Evolutionary conservation across 148 eudicot species (phyloP).

Genomic region (Persicaria maculosa): DNA sequence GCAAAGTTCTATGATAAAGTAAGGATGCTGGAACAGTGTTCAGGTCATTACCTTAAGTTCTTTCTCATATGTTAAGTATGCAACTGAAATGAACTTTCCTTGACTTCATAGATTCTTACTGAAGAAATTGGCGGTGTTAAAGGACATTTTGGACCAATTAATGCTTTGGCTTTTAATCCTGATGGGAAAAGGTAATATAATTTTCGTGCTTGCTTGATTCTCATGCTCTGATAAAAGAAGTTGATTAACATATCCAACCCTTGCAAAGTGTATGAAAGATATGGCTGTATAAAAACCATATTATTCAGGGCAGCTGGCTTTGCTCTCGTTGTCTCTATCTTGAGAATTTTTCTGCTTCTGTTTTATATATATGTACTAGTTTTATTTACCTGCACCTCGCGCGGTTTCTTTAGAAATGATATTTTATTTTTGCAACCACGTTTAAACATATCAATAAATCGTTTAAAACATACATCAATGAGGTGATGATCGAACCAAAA

Average conservation of each 20-base stretch:
- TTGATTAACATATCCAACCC: background rate
- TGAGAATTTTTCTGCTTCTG: too few species aligned
- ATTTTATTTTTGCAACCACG: too few species aligned
- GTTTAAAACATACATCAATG: too few species aligned
- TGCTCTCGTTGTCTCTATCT: too few species aligned
- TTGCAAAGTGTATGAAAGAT: background rate
- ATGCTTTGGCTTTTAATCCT: slow-evolving; percentile 92
- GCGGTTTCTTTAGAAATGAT: too few species aligned
- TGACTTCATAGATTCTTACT: slow-evolving; percentile 46
- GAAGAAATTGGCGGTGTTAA: slow-evolving; percentile 92
- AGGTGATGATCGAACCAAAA: too few species aligned
- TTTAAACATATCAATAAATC: too few species aligned
- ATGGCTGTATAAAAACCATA: background rate
- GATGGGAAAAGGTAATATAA: slow-evolving; percentile 76
- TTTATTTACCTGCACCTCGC: too few species aligned
- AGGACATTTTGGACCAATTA: slow-evolving; percentile 95
- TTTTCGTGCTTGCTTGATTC: background rate
- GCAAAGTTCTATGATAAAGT: slow-evolving; percentile 96
- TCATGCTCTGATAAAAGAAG: background rate
- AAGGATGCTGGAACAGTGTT: background rate
- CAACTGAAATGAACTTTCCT: background rate
- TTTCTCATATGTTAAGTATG: background rate
- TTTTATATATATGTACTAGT: too few species aligned
- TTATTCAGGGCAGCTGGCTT: too few species aligned
- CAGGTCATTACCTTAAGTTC: background rate